Evolutionary conservation across 1,284 basidiomycete species (phyloP).

Genomic region (Grifola frondosa): DNA sequence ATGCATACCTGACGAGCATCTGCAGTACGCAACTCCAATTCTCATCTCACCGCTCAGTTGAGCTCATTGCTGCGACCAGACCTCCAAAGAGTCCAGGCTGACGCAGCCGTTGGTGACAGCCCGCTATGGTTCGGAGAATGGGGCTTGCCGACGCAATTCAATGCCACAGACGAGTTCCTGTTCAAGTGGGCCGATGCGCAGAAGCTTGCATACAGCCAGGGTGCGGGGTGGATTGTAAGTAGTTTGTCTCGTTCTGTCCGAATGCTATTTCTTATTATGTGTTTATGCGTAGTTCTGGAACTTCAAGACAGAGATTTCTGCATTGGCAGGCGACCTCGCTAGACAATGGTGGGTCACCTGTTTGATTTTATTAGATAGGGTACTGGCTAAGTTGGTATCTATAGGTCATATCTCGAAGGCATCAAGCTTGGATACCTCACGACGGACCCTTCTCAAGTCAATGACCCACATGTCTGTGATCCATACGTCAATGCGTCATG

Average conservation of each 20-base stretch:
- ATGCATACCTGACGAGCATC: constrained; percentile 64
- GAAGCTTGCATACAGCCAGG: constrained; percentile 62
- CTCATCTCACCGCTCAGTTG: background rate
- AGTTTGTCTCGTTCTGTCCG: background rate
- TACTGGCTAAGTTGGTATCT: background rate
- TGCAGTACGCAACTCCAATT: constrained; percentile 54
- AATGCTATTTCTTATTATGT: background rate
- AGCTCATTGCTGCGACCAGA: constrained; percentile 35
- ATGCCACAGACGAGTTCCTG: constrained; percentile 62
- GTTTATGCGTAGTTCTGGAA: constrained; percentile 64
- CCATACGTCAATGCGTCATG: constrained; percentile 39
- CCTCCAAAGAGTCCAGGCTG: constrained; percentile 48
- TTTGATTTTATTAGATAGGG: background rate
- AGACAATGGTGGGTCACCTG: constrained; percentile 54
- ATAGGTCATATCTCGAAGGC: constrained; percentile 74
- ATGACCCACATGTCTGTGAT: constrained; percentile 63
- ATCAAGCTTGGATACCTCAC: constrained; percentile 60
- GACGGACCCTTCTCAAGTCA: constrained; percentile 52
- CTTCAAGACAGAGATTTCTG: constrained; percentile 67
- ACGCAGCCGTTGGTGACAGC: constrained; percentile 47
- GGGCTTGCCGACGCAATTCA: constrained; percentile 68
- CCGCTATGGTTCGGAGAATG: constrained; percentile 63
- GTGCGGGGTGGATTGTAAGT: constrained; percentile 70
- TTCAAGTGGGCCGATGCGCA: constrained; percentile 77
- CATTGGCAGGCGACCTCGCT: constrained; percentile 45